Base-by-base conservation (phyloP, 208 protist genomes). In the Leishmania turanica region DNA sequence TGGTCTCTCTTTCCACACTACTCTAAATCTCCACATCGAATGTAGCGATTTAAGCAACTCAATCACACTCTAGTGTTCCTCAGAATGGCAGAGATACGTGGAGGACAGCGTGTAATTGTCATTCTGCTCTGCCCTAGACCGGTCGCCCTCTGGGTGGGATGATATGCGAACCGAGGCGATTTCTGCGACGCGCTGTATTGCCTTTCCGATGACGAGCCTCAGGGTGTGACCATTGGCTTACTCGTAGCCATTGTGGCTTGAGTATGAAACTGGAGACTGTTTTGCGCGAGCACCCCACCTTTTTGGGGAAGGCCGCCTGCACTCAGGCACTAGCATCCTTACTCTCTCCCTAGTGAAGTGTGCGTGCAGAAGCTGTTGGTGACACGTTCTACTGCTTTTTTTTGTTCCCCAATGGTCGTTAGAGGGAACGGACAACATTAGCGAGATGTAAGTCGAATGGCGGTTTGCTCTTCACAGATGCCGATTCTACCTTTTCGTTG, bases 211-310 rank as follows among this genome's bases (percentile, higher is more conserved):
- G 51, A 76, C 37, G 72, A 51, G 42, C 65, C 53, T 76, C 65
- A 81, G 62, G 58, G 72, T 85, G 77, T 85, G 77, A 79, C 82
- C 70, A 76, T 17, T 45, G 66, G 62, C 51, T 62, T 68, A 60
- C 27, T 58, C 64, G 42, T 69, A 56, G 64, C 64, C 75, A 42
- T 42, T 54, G 24, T 45, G 64, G 77, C 77, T 78, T 75, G 82
- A 78, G 76, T 85, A 81, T 85, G 77, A 56, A 58, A 6, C 74
- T 34, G 62, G 78, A 74, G 76, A 47, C 56, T 65, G 1, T 64
- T 21, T 64, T 51, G 8, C 66, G 34, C 9, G 3, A 60, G 69
- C 21, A 19, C 40, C 42, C 6, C 24, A 31, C 3, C 45, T 31
- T 37, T 51, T 71, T 7, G 27, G 69, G 24, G 45, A 73, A 37